Evolutionary conservation across 2,329 filamentous ascomycete genomes (phyloP).

Genomic region (Xylaria sp.): DNA sequence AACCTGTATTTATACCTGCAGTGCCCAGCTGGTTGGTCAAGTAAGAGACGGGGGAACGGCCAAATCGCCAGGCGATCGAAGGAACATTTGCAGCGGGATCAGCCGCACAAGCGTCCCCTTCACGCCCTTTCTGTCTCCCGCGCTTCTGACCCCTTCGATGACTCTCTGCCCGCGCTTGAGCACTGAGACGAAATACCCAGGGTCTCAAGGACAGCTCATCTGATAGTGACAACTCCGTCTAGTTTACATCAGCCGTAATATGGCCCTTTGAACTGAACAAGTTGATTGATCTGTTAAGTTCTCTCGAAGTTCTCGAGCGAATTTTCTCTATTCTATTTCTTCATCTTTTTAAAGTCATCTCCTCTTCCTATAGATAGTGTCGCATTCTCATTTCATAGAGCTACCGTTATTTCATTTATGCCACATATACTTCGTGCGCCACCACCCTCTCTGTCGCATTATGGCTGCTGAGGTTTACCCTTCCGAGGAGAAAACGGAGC

Average conservation of each 20-base stretch:
- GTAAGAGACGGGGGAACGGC: slow-evolving; percentile 31
- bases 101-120: slow-evolving; percentile 48
- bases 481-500: slow-evolving; percentile 67
- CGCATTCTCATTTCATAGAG: slow-evolving; percentile 15
- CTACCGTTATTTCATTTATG: slow-evolving; percentile 27
- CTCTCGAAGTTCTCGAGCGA: slow-evolving; percentile 36
- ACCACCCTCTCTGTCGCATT: slow-evolving; percentile 40
- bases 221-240: slow-evolving; percentile 42
- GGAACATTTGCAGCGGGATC: slow-evolving; percentile 45
- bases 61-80: slow-evolving; percentile 44
- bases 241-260: slow-evolving; percentile 29
- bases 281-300: slow-evolving; percentile 37
- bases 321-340: slow-evolving; percentile 32
- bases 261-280: slow-evolving; percentile 37
- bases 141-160: slow-evolving; percentile 49
- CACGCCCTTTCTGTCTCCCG: slow-evolving; percentile 33
- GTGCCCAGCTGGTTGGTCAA: slow-evolving; percentile 29
- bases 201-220: slow-evolving; percentile 50
- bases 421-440: slow-evolving; percentile 21
- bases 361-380: slow-evolving; percentile 27
- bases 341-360: slow-evolving; percentile 27
- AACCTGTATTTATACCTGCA: slow-evolving; percentile 39
- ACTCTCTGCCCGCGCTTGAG: slow-evolving; percentile 43
- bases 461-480: slow-evolving; percentile 62
- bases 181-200: slow-evolving; percentile 32